Base-by-base conservation (phyloP, 2,329 filamentous ascomycete species). In the Coniella vitis region DNA sequence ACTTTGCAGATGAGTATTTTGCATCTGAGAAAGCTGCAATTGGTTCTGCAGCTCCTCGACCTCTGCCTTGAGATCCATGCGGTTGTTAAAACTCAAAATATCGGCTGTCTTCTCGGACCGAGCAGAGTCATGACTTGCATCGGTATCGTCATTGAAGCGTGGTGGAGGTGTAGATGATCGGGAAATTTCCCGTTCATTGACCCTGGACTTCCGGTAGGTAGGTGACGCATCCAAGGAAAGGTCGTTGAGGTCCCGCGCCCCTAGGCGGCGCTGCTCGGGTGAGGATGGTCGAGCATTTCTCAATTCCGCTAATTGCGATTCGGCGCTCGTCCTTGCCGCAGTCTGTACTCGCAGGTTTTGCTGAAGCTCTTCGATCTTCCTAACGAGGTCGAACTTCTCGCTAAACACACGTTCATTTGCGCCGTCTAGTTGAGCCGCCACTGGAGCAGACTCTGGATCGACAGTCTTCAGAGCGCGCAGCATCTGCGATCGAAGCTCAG, bases 11-110 rank as follows among this genome's bases (percentile, higher is more conserved):
- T 97, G 90, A 31, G 87, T 83, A 66, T 95, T 96, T 59, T 94
- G 87, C 88, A 97, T 95, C 65, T 96, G 86, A 4, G 86, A 84
- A 64, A 97, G 81, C 62, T 97, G 91, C 45, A 97, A 78, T 63
- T 95, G 89, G 63, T 94, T 96, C 63, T 96, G 91, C 21, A 95
- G 76, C 65, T 95, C 84, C 63, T 97, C 91, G 12, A 96, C 75
- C 60, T 97, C 90, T 3, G 88, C 80, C 60, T 90, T 93, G 52
- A 95, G 73, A 62, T 97, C 91, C 83, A 94, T 91, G 35, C 86
- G 84, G 61, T 86, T 89, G 69, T 93, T 91, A 68, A 88, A 88
- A 56, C 83, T 84, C 37, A 90, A 72, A 14, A 89, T 86, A 63
- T 96, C 91, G 20, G 85, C 81, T 1, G 89, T 95, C 49, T 83